Conservation (phyloP, 352 stramenopile species). For the Phytophthora vignae region DNA sequence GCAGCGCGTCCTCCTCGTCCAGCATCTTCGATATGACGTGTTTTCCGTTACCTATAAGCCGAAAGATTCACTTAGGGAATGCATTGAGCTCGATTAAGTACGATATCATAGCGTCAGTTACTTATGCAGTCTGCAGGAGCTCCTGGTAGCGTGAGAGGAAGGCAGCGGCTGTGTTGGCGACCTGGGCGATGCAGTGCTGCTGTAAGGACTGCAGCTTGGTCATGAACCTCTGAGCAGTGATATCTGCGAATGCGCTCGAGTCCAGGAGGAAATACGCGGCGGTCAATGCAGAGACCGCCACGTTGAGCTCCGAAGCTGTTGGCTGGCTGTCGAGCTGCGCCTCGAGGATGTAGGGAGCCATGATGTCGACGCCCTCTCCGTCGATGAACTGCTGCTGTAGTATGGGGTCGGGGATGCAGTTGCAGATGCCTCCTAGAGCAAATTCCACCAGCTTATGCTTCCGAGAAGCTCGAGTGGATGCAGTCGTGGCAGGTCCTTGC, state of each 20-base stretch:
- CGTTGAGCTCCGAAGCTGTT: slow-evolving; percentile 44
- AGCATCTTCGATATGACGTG: slow-evolving; percentile 16
- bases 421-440: slow-evolving; percentile 78
- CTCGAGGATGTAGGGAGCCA: slow-evolving; percentile 54
- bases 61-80: slow-evolving; percentile 26
- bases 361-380: slow-evolving; percentile 50
- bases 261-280: slow-evolving; percentile 78
- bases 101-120: not conserved
- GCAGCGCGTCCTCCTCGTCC: slow-evolving; percentile 39
- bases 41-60: slow-evolving; percentile 16
- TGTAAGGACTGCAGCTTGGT: slow-evolving; percentile 43
- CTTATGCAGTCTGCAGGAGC: slow-evolving; percentile 33
- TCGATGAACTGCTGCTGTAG: slow-evolving; percentile 69
- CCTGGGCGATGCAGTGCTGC: slow-evolving; percentile 44
- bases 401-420: slow-evolving; percentile 69
- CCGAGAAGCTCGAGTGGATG: slow-evolving; percentile 2
- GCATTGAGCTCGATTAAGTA: slow-evolving; percentile 34
- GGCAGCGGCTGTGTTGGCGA: slow-evolving; percentile 59
- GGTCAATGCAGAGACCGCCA: slow-evolving; percentile 59
- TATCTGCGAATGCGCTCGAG: slow-evolving; percentile 50
- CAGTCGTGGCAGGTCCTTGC: slow-evolving; percentile 12
- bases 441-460: slow-evolving; percentile 68
- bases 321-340: slow-evolving; percentile 10
- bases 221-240: slow-evolving; percentile 50
- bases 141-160: slow-evolving; percentile 57